Base-by-base conservation (phyloP, 345 rosid species). In the Linum lewisii region DNA sequence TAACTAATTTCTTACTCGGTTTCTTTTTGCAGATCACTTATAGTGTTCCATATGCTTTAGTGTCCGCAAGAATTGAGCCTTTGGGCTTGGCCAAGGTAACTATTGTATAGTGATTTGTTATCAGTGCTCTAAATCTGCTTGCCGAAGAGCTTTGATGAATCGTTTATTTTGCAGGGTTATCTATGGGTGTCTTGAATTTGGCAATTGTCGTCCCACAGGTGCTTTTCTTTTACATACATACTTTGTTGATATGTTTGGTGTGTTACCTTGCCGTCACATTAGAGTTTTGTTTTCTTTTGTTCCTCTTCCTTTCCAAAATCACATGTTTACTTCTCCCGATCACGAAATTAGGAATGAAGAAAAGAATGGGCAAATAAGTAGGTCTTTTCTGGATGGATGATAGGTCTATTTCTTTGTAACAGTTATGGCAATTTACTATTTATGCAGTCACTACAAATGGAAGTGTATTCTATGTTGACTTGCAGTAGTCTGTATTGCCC, bases 131-230 rank as follows among this genome's bases (percentile, higher is more conserved):
- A 55, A 51, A 44, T 34, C 34, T 75, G 67, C 65, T 58, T 69
- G 59, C 65, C 13, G 47, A 42, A 42, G 1, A 7, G 47, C 47
- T 19, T 52, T 47, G 49, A 36, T 59, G 32, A 45, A 47, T 62
- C 44, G 24, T 74, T 70, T 42, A 16, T 42, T 62, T 59, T 67
- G 72, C 84, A 93, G 99, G 99, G 62, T 79, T 89, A 70, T 92
- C 95, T 21, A 78, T 93, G 92, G 99, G 99, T 52, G 97, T 93
- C 59, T 71, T 89, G 62, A 93, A 93, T 76, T 79, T 89, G 75
- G 99, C 97, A 49, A 79, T 89, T 60, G 97, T 93, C 68, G 78
- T 89, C 61, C 99, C 99, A 57, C 99, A 93, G 95, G 99, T 93
- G 55, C 37, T 54, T 53, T 58, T 9, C 63, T 18, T 58, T 10